Base-by-base conservation (phyloP, 106 monocot species). In the Phalaenopsis aphrodite region DNA sequence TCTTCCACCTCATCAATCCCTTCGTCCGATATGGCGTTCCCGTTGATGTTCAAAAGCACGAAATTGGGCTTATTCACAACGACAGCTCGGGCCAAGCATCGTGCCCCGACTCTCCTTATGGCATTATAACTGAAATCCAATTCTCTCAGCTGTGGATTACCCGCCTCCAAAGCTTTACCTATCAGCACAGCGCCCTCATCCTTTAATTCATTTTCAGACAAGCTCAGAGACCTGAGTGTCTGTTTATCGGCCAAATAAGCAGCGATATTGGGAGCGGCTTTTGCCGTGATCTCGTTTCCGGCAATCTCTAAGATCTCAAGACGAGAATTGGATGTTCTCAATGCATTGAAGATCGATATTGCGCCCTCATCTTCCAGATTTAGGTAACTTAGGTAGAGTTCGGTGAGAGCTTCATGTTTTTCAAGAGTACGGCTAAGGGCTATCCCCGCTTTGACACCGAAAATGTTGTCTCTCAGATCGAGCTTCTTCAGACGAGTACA, bases 1-100 rank as follows among this genome's bases (percentile, higher is more conserved):
- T 85, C 90, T 83, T 88, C 92, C 46, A 98, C 89, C 72, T 96
- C 96, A 80, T 96, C 94, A 15, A 96, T 88, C 37, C 96, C 96
- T 90, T 96, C 96, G 3, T 93, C 93, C 1, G 93, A 94, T n/a
- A 96, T 90, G 64, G 52, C 85, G 85, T 96, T 96, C 21, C 88
- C 89, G 61, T 97, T 86, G 16, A 98, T 90, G 80, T 94, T 94
- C 84, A 98, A 66, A 49, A 89, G 56, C 58, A 72, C 80, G 55
- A 98, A 98, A 5, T 85, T 78, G 4, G 87, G 90, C 77, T 90
- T 92, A 71, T 87, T 85, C 17, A 83, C 56, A 8, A 81, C 83
- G 14, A 92, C 86, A 1, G 86, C 92, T 41, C 87, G 86, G 9
- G 94, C 92, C 81, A 98, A 81, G 71, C 87, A 81, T 75, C 88